These are phyloP conservation scores for Debaryomycetaceae sp. DNA, from an alignment of 1,139 yeast species.

Conservation along the genomic window DNA sequence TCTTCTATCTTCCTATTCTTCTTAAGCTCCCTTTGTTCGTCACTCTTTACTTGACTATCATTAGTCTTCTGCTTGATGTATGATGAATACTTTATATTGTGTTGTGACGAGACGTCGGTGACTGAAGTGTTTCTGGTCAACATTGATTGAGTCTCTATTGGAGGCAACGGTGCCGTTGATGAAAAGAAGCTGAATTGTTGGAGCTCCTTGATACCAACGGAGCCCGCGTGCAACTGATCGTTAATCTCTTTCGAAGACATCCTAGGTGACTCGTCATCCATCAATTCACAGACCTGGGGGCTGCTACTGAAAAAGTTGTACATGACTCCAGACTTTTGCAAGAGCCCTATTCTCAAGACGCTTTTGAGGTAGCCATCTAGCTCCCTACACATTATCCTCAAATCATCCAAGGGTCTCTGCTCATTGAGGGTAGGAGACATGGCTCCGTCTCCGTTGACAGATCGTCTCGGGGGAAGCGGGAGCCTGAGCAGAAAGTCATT, in stretches of 20 bases:
- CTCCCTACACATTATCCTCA: slow-evolving; percentile 26
- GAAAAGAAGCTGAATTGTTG: slow-evolving; percentile 14
- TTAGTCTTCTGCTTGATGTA: slow-evolving; percentile 10
- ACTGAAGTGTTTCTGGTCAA: slow-evolving; percentile 7
- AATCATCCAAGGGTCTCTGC: slow-evolving; percentile 16
- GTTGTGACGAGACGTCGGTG: background rate
- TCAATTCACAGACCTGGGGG: background rate
- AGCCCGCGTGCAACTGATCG: slow-evolving; percentile 18
- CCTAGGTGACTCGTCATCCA: slow-evolving; percentile 1
- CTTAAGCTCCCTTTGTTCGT: background rate
- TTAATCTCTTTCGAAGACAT: slow-evolving; percentile 16
- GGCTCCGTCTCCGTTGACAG: background rate
- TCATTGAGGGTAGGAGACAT: slow-evolving; percentile 9
- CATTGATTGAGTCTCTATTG: slow-evolving; percentile 3
- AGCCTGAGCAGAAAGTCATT: slow-evolving; percentile 26
- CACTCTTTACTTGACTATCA: background rate
- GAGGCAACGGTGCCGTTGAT: slow-evolving; percentile 30
- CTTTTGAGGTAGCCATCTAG: slow-evolving; percentile 31
- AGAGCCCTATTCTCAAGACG: slow-evolving; percentile 13
- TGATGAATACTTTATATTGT: slow-evolving; percentile 11
- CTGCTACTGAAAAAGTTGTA: slow-evolving; percentile 11
- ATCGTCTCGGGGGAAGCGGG: slow-evolving; percentile 34
- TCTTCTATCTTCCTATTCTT: background rate
- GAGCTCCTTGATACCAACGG: slow-evolving; percentile 18
- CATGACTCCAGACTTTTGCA: slow-evolving; percentile 15